Conservation (phyloP, 495 filamentous ascomycete genomes). For the Pyrenopolyporus hunteri region DNA sequence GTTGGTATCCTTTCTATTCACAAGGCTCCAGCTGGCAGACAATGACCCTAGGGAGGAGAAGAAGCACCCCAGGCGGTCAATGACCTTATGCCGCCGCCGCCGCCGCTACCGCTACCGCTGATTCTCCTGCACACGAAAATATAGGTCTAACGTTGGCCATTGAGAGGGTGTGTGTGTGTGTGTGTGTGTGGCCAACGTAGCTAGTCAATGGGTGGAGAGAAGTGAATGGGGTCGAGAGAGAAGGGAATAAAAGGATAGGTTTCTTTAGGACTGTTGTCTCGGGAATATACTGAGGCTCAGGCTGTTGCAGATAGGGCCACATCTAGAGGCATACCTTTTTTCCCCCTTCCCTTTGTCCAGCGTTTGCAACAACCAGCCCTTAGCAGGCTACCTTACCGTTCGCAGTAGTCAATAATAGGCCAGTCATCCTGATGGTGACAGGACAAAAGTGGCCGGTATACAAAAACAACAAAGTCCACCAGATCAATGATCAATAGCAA, state of each 20-base stretch:
- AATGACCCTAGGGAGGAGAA: conserved; percentile 40
- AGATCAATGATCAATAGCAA: conserved; percentile 22
- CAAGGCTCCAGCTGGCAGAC: conserved; percentile 35
- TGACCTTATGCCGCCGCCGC: conserved; percentile 39
- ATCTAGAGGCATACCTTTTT: conserved; percentile 12
- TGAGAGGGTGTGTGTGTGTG: background rate
- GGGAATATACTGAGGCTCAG: conserved; percentile 49
- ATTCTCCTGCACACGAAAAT: conserved; percentile 21
- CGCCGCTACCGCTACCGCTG: conserved; percentile 4
- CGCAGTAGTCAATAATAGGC: conserved; percentile 28
- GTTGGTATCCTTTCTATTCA: conserved; percentile 41
- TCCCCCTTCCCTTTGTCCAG: conserved; percentile 39
- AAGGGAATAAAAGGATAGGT: conserved; percentile 8
- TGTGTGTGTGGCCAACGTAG: conserved; percentile 18
- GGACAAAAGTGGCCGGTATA: conserved; percentile 25
- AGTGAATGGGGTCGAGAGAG: conserved; percentile 13
- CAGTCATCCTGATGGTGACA: conserved; percentile 13
- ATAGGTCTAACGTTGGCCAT: conserved; percentile 30
- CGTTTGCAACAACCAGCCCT: conserved; percentile 45
- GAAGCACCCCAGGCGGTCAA: conserved; percentile 21
- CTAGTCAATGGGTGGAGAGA: conserved; percentile 7
- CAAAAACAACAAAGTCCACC: conserved; percentile 29
- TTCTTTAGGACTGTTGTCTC: conserved; percentile 46
- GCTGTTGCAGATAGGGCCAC: conserved; percentile 38
- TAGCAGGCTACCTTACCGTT: conserved; percentile 32